Conservation (phyloP, 352 stramenopile species). For the Phytophthora idaei region DNA sequence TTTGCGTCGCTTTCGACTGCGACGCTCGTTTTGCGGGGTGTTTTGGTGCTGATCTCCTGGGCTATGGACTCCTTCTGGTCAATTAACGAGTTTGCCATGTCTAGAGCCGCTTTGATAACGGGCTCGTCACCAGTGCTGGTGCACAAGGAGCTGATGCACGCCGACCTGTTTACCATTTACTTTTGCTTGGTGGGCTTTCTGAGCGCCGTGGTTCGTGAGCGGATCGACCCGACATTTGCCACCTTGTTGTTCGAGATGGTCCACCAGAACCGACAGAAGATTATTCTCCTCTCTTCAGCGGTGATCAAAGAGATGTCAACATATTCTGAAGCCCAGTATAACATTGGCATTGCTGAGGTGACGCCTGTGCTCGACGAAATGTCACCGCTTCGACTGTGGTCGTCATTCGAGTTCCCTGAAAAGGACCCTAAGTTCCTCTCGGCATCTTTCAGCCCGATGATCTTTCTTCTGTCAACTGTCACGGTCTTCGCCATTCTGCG, state of each 20-base stretch:
- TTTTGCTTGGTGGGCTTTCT: slow-evolving; percentile 24
- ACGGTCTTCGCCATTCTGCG: slow-evolving; percentile 13
- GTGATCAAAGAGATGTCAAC: slow-evolving; percentile 12
- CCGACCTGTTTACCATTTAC: slow-evolving; percentile 31
- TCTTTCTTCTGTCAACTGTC: slow-evolving; percentile 14
- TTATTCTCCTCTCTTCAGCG: slow-evolving; percentile 5
- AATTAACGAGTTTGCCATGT: slow-evolving; percentile 37
- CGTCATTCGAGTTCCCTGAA: slow-evolving; percentile 23
- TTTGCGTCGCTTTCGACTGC: slow-evolving; percentile 40
- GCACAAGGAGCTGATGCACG: slow-evolving; percentile 37
- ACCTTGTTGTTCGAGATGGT: slow-evolving; percentile 27
- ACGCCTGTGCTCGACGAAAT: slow-evolving; percentile 13
- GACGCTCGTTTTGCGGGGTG: slow-evolving; percentile 22
- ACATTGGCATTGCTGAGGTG: slow-evolving; percentile 18
- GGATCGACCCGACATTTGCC: slow-evolving; percentile 27
- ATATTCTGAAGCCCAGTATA: slow-evolving; percentile 13
- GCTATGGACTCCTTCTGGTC: slow-evolving; percentile 37
- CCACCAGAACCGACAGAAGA: slow-evolving; percentile 10
- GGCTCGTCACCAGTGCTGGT: slow-evolving; percentile 11
- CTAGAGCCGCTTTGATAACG: slow-evolving; percentile 15
- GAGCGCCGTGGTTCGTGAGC: slow-evolving; percentile 24
- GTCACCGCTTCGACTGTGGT: slow-evolving; percentile 24
- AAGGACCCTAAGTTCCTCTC: slow-evolving; percentile 22
- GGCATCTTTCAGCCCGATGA: slow-evolving; percentile 21
- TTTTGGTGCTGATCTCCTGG: slow-evolving; percentile 39